Evolutionary conservation across 148 eudicot species (phyloP), one percentile per base, ranked within the genome.

Genomic region (Rhododendron griersonianum): DNA sequence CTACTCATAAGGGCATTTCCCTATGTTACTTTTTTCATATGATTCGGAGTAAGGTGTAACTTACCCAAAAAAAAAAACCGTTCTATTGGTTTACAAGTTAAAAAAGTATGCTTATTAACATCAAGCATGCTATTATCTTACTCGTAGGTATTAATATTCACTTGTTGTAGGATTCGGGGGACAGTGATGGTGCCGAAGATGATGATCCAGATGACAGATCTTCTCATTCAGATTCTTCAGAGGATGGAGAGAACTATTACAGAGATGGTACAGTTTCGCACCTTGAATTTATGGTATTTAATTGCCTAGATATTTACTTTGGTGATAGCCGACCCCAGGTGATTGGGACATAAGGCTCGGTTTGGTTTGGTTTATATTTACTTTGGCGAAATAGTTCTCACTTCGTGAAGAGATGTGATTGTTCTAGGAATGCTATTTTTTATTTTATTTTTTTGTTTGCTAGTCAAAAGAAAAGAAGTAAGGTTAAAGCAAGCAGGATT

Each of bases 161-260:
- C 83, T 61, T 85, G 71, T 76, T 82, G 80, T 91, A 95, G 95
- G 93, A 86, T 86, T 84, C 78, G 1, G 93, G 86, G 86, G 96
- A 91, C 55, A 88, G 89, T 85, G 90, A 86, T 16, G 85, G 87
- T 83, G 85, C 76, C 83, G 95, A 91, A 75, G 90, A 90, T 74
- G 91, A 85, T 7, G 86, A 89, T 82, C 81, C 75, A 65, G 90
- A 88, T 59, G 88, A 85, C 71, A 85, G 81, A 80, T 71, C 81
- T 86, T 87, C 89, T 77, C 85, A 57, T 81, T 88, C 91, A 76
- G 90, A 90, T 79, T 44, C 39, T 88, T 93, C 92, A 59, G 92
- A 83, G 48, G 89, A 90, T 84, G 92, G 71, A 69, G 89, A 86
- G 57, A 89, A 95, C 81, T 86, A 88, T 77, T 86, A 86, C 77